Evolutionary conservation across 768 basidiomycete genomes (phyloP), one percentile per base, ranked within the genome.

Genomic region (Lactarius hengduanensis): DNA sequence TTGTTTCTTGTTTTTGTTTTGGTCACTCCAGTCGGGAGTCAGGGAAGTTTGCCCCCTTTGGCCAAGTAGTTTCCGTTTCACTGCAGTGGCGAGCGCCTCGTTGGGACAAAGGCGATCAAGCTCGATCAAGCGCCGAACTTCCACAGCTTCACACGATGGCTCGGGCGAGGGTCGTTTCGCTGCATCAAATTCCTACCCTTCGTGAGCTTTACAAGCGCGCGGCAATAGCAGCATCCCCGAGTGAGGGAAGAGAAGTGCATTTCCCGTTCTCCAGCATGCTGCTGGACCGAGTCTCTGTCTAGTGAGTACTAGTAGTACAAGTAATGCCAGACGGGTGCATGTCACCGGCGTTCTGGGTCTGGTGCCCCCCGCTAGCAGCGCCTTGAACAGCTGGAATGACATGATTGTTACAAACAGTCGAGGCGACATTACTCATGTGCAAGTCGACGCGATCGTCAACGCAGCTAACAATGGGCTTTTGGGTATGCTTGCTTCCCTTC

Each of bases 401-500:
- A 28, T 9, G 18, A 10, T 38, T 36, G 9, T 32, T 16, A 22
- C 22, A 2, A 41, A 47, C 71, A 92, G 92, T 71, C 86, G 90
- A 72, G 90, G 90, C 30, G 89, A 93, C 75, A 92, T 94, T 64
- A 93, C 92, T 2, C 78, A 79, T 63, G 73, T 94, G 26, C 80
- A 86, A 60, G 77, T 90, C 13, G 91, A 92, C 73, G 78, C 85
- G 0, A 88, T 94, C 63, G 92, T 94, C 34, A 94, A 93, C 72
- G 92, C 92, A 15, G 92, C 92, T 7, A 94, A 94, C 72, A 80
- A 79, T 56, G 83, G 83, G 58, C 78, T 94, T 41, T 78, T 88
- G 57, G 92, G 92, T 91, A 50, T 63, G 74, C n/a, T 28, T 10
- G 28, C 30, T 4, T 34, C 13, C 22, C 28, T 22, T 71, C 32